These are phyloP conservation scores for Chlorociboria aeruginascens DNA, from an alignment of 495 filamentous ascomycete species.

Conservation along the genomic window DNA sequence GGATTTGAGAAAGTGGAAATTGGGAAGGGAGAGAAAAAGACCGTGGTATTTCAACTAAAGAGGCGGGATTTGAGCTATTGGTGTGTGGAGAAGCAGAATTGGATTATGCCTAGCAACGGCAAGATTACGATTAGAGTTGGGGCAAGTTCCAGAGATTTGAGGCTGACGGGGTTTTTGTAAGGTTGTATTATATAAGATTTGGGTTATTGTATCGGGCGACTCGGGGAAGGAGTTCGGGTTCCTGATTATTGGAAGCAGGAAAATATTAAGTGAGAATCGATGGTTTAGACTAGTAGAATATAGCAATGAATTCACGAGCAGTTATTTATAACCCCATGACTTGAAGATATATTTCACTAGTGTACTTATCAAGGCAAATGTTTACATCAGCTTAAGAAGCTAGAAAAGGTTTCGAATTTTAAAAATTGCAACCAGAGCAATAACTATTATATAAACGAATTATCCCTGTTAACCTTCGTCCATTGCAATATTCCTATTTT, in stretches of 20 bases:
- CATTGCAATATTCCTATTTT: too few species aligned
- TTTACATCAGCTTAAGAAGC: too few species aligned
- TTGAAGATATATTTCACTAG: too few species aligned
- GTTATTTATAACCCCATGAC: too few species aligned
- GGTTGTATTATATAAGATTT: not conserved
- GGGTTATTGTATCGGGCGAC: not conserved
- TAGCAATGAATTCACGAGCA: too few species aligned
- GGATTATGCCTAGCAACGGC: constrained; percentile 50
- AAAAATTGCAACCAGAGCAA: too few species aligned
- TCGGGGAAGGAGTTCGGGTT: not conserved
- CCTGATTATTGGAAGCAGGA: not conserved
- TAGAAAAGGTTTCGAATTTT: too few species aligned
- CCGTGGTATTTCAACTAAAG: constrained; percentile 59
- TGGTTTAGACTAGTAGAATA: not conserved
- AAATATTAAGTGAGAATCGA: not conserved
- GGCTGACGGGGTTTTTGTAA: constrained; percentile 19
- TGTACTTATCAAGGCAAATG: too few species aligned
- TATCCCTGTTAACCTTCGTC: too few species aligned
- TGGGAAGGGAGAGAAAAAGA: constrained; percentile 39
- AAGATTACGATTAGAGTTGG: constrained; percentile 32
- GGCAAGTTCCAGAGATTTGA: constrained; percentile 37
- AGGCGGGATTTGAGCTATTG: constrained; percentile 74
- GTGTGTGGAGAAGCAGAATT: constrained; percentile 68
- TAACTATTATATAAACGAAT: too few species aligned
- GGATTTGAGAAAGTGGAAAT: constrained; percentile 69